Evolutionary conservation across 2,329 filamentous ascomycete species (phyloP).

Genomic region (Exophiala calicioides): DNA sequence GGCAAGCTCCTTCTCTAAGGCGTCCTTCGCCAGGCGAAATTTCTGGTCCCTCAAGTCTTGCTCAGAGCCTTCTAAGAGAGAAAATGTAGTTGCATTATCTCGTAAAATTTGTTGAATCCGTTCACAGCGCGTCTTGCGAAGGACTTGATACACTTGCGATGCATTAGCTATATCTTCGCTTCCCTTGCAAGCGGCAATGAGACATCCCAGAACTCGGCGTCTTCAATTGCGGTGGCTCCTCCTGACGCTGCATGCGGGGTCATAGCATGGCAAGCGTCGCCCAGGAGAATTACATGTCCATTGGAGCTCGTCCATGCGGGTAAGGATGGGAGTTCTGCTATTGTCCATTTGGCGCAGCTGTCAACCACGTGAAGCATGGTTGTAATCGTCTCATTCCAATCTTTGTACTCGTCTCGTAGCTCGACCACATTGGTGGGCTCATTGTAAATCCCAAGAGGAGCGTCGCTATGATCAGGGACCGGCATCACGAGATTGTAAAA

Average conservation of each 20-base stretch:
- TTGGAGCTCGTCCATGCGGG: slow-evolving; percentile 34
- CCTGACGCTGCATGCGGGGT: slow-evolving; percentile 46
- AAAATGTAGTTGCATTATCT: slow-evolving; percentile 10
- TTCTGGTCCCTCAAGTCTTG: slow-evolving; percentile 7
- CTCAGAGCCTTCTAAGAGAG: slow-evolving; percentile 8
- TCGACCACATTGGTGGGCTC: slow-evolving; percentile 47
- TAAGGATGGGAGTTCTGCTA: slow-evolving; percentile 28
- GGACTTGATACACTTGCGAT: slow-evolving; percentile 4
- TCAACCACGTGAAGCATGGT: slow-evolving; percentile 11
- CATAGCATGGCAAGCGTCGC: slow-evolving; percentile 49
- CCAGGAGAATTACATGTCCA: slow-evolving; percentile 40
- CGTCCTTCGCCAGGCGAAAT: not conserved
- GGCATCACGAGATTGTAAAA: slow-evolving; percentile 17
- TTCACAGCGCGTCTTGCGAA: slow-evolving; percentile 17
- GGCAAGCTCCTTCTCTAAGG: slow-evolving; percentile 5
- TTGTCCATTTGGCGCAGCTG: slow-evolving; percentile 15
- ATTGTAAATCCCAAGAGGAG: slow-evolving; percentile 32
- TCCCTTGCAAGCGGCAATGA: not conserved
- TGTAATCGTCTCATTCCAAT: slow-evolving; percentile 5
- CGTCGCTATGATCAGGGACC: slow-evolving; percentile 4
- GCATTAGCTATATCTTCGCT: slow-evolving; percentile 2
- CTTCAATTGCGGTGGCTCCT: slow-evolving; percentile 46
- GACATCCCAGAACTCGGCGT: slow-evolving; percentile 34
- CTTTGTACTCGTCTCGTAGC: slow-evolving; percentile 34
- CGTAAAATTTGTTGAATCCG: slow-evolving; percentile 12